Evolutionary conservation across 179 eudicot genomes (phyloP).

Genomic region (Spinacia oleracea): DNA sequence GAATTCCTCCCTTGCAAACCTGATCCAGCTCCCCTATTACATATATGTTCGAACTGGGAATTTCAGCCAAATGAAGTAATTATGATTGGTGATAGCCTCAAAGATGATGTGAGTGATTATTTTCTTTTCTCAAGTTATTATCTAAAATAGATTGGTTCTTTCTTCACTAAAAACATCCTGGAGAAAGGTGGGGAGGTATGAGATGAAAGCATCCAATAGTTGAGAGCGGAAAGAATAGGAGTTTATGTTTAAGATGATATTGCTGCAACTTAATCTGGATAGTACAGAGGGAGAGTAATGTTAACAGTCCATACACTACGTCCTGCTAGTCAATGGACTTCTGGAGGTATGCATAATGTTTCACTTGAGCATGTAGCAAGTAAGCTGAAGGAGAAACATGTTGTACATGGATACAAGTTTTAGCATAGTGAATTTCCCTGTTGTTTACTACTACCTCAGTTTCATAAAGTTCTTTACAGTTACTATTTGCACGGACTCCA

Average conservation of each 20-base stretch:
- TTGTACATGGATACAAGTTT: neutral
- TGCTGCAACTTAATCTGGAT: neutral
- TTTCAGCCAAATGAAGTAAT: slow-evolving; percentile 78
- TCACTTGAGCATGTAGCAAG: neutral
- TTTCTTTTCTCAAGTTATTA: neutral
- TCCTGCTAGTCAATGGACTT: neutral
- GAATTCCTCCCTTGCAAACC: slow-evolving; percentile 93
- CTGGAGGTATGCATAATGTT: neutral
- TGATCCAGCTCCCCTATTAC: slow-evolving; percentile 89
- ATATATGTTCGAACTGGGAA: slow-evolving; percentile 79
- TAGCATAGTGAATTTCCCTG: neutral
- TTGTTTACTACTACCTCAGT: no score
- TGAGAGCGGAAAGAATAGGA: neutral
- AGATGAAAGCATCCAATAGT: neutral
- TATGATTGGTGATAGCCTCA: slow-evolving; percentile 96
- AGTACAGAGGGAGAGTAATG: neutral
- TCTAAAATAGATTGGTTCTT: neutral
- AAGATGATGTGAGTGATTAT: slow-evolving; percentile 83
- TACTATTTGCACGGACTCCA: no score
- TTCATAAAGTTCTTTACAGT: no score
- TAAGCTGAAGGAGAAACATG: neutral
- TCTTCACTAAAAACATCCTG: neutral
- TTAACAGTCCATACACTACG: neutral
- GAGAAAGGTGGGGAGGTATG: neutral
- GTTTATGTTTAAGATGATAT: neutral